phyloP scores from a whole-genome alignment of 768 basidiomycete genomes.

The Amanita subjunquillea region DNA sequence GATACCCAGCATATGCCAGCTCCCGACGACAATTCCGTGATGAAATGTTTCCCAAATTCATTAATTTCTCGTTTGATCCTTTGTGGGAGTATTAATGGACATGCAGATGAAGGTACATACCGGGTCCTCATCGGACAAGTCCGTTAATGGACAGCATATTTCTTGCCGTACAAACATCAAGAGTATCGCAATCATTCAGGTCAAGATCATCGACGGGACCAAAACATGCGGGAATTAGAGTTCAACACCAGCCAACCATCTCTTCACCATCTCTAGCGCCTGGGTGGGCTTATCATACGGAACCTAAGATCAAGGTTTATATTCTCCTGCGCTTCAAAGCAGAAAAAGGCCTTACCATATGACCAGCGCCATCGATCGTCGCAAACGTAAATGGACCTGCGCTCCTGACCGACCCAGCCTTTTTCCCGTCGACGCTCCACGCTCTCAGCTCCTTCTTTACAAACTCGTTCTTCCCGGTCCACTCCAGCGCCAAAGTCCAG shows the following conservation, averaged over 20 bases:
- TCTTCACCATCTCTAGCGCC: constrained; percentile 40
- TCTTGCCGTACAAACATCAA: no score
- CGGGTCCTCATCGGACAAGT: no score
- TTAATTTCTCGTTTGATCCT: no score
- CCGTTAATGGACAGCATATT: no score
- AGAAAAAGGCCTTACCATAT: constrained; percentile 38
- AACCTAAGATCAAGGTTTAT: constrained; percentile 24
- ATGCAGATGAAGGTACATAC: no score
- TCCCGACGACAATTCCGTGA: no score
- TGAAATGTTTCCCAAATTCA: no score
- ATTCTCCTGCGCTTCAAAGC: neutral
- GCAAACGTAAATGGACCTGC: constrained; percentile 51
- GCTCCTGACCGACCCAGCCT: constrained; percentile 25
- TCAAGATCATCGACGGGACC: no score
- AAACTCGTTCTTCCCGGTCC: constrained; percentile 51
- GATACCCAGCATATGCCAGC: no score
- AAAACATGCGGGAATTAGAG: neutral
- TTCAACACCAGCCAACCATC: constrained; percentile 27
- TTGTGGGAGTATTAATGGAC: no score
- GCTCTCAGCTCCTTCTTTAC: constrained; percentile 30
- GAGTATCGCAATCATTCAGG: no score
- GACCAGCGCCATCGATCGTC: constrained; percentile 60
- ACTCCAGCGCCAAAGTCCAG: constrained; percentile 62
- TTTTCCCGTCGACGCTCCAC: constrained; percentile 47
- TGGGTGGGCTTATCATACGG: constrained; percentile 56